Conservation (phyloP, 1,284 basidiomycete species). For the Fomitiporia mediterranea region DNA sequence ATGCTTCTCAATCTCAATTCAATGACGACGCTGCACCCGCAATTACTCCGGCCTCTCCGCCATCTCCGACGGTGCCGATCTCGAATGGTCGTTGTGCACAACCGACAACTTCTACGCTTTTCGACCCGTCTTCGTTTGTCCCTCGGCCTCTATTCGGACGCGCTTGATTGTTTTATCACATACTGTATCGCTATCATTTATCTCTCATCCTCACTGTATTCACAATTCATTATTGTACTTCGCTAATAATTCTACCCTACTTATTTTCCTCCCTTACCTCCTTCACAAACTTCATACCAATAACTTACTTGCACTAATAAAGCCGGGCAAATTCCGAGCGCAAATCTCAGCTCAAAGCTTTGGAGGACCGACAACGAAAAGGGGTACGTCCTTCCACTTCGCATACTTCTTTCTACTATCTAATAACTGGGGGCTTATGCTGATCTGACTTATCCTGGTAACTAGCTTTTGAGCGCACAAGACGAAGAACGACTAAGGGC, state of each 20-base stretch:
- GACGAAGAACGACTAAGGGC: conserved; percentile 10
- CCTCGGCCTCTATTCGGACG: conserved; percentile 17
- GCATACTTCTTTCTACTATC: background rate
- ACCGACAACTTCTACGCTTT: background rate
- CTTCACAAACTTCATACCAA: background rate
- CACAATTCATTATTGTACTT: background rate
- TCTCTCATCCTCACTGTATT: background rate
- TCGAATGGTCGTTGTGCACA: background rate
- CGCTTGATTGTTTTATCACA: background rate
- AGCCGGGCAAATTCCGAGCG: conserved; percentile 16
- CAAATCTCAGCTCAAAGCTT: conserved; percentile 14
- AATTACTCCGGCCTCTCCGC: background rate
- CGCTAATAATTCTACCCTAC: background rate
- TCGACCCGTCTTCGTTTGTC: conserved; percentile 4
- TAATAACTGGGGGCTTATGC: background rate
- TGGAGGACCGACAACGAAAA: conserved; percentile 15
- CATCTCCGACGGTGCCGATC: background rate
- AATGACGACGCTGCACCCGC: background rate
- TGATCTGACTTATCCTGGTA: background rate
- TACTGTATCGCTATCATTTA: background rate
- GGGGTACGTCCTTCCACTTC: conserved; percentile 9
- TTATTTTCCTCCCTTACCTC: background rate
- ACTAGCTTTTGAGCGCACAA: conserved; percentile 11
- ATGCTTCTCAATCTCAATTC: background rate
- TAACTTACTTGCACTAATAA: background rate